Percentiles rank a stretch among this genome's conserved stretches.
These are phyloP conservation scores for Juncus effusus DNA, from an alignment of 176 grass and related monocot species.

Conservation along the genomic window DNA sequence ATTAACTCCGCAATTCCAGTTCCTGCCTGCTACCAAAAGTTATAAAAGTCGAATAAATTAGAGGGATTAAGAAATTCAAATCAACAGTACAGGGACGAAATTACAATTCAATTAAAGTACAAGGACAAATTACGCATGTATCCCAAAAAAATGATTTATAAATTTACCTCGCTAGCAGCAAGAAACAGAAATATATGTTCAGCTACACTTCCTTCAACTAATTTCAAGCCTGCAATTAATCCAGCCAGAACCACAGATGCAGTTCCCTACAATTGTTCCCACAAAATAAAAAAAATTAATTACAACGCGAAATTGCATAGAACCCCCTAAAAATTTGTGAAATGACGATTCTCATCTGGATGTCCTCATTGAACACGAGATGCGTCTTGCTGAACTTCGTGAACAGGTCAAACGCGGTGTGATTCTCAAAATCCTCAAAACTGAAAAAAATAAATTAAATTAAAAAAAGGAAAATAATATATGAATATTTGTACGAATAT, in stretches of 20 bases:
- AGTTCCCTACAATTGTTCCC: constrained; percentile 57
- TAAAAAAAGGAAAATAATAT: background rate
- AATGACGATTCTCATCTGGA: constrained; percentile 55
- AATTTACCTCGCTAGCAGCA: constrained; percentile 87
- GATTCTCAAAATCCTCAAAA: constrained; percentile 99
- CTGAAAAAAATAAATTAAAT: constrained; percentile 39
- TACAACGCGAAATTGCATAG: background rate
- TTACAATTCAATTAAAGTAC: too few relatives aligned
- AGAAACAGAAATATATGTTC: constrained; percentile 97
- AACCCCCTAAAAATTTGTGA: background rate
- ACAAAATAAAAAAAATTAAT: constrained; percentile 10
- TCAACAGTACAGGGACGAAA: background rate
- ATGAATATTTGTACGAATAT: constrained; percentile 10
- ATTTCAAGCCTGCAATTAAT: constrained; percentile 67
- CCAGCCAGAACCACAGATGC: constrained; percentile 98
- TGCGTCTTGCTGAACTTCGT: constrained; percentile 86
- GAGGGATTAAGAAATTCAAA: too few relatives aligned
- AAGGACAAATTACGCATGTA: too few relatives aligned
- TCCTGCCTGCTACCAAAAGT: constrained; percentile 61
- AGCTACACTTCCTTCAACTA: constrained; percentile 76
- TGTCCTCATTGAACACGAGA: constrained; percentile 99
- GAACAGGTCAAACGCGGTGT: constrained; percentile 95
- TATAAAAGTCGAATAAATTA: background rate
- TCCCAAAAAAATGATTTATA: background rate
- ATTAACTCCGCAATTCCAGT: constrained; percentile 99